Evolutionary conservation across 2,329 filamentous ascomycete genomes (phyloP).

Genomic region (Calonectria pauciramosa): DNA sequence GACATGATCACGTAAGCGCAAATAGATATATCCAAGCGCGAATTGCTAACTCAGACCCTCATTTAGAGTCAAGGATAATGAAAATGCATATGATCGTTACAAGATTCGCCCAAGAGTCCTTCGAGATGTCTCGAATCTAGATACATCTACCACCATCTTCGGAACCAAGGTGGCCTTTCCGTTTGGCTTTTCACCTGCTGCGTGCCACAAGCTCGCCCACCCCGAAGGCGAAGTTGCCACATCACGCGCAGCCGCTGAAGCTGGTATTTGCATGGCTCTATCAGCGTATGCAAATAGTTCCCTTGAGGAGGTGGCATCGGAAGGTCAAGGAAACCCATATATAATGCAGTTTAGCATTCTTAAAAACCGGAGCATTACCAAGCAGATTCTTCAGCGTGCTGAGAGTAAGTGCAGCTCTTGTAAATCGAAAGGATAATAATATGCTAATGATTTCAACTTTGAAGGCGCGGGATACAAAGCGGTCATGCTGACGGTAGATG

Average conservation of each 20-base stretch:
- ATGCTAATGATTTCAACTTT: not conserved
- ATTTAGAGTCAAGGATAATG: not conserved
- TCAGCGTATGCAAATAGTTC: slow-evolving; percentile 28
- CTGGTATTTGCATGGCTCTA: slow-evolving; percentile 54
- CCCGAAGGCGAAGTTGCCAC: slow-evolving; percentile 61
- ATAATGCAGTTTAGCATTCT: slow-evolving; percentile 69
- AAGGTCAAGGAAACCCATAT: slow-evolving; percentile 57
- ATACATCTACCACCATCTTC: not conserved
- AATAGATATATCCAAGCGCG: no score
- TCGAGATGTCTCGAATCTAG: not conserved
- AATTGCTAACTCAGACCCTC: not conserved
- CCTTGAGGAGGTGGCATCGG: slow-evolving; percentile 58
- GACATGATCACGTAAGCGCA: slow-evolving; percentile 11
- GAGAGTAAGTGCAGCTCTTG: slow-evolving; percentile 50
- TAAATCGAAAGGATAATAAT: fast-evolving
- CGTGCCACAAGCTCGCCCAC: slow-evolving; percentile 67
- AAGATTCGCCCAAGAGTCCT: slow-evolving; percentile 6
- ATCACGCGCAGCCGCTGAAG: slow-evolving; percentile 55
- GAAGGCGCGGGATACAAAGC: slow-evolving; percentile 39
- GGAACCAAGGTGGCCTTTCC: slow-evolving; percentile 53
- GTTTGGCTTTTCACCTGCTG: slow-evolving; percentile 66
- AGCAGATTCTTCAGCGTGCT: slow-evolving; percentile 52
- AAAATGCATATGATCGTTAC: slow-evolving; percentile 1
- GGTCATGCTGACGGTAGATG: slow-evolving; percentile 44
- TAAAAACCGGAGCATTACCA: slow-evolving; percentile 59